Conservation (phyloP, 179 eudicot genomes). For the Spergularia azorica region DNA sequence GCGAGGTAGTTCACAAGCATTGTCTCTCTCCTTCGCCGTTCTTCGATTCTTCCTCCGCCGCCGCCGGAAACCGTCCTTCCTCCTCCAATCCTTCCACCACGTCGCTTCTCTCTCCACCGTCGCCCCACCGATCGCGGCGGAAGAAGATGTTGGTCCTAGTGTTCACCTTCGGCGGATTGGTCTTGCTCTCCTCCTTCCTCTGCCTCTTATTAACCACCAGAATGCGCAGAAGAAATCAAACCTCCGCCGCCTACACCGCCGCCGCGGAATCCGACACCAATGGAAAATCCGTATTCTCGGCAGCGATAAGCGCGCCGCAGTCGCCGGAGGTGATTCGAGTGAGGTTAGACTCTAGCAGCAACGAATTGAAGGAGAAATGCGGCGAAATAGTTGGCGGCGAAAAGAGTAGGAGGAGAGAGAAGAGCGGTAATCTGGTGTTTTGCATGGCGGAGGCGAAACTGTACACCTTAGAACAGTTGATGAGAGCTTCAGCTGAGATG, state of each 20-base stretch:
- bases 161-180: background rate
- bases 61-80: background rate
- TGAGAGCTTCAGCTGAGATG: slow-evolving; percentile 95
- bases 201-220: slow-evolving; percentile 18
- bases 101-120: slow-evolving; percentile 12
- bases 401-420: slow-evolving; percentile 30
- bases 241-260: background rate
- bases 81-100: background rate
- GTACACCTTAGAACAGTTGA: slow-evolving; percentile 68
- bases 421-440: slow-evolving; percentile 62
- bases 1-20: slow-evolving; percentile 46
- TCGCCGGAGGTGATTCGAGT: slow-evolving; percentile 25
- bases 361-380: slow-evolving; percentile 54
- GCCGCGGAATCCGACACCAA: background rate
- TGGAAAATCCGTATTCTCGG: background rate
- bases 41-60: slow-evolving; percentile 44
- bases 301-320: background rate
- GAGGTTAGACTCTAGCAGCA: slow-evolving; percentile 28
- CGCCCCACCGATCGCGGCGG: slow-evolving; percentile 4
- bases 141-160: slow-evolving; percentile 14
- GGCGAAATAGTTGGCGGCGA: slow-evolving; percentile 23
- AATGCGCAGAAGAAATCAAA: slow-evolving; percentile 4
- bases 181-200: slow-evolving; percentile 14
- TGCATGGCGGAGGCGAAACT: slow-evolving; percentile 47
- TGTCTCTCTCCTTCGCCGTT: slow-evolving; percentile 62